Evolutionary conservation across 1,284 basidiomycete species (phyloP).

Genomic region (Trametes pubescens): DNA sequence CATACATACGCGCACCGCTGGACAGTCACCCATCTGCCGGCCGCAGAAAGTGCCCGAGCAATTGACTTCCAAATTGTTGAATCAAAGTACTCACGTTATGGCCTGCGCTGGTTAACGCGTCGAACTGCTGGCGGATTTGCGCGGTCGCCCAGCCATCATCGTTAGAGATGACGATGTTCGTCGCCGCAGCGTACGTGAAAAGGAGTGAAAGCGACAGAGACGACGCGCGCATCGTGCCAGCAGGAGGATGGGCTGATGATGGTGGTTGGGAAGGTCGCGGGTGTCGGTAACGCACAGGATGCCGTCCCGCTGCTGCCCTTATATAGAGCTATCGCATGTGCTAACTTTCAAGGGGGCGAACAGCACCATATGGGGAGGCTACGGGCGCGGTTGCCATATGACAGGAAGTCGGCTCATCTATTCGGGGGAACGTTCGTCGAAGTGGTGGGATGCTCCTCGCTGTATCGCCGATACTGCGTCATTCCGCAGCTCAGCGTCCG

Average conservation of each 20-base stretch:
- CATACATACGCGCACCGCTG: too few relatives aligned
- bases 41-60: too few relatives aligned
- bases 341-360: background rate
- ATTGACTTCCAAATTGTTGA: too few relatives aligned
- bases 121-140: constrained; percentile 50
- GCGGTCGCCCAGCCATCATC: constrained; percentile 54
- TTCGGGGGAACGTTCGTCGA: constrained; percentile 8
- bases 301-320: background rate
- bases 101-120: constrained; percentile 45
- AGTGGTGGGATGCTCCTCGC: constrained; percentile 1
- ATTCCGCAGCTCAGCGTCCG: background rate
- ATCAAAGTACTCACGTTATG: constrained; percentile 43
- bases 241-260: constrained; percentile 1
- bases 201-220: constrained; percentile 16
- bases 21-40: too few relatives aligned
- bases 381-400: constrained; percentile 8
- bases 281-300: background rate
- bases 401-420: constrained; percentile 12
- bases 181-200: constrained; percentile 17
- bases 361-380: background rate
- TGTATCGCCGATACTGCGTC: constrained; percentile 5
- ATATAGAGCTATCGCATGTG: constrained; percentile 2
- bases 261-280: background rate
- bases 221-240: constrained; percentile 17
- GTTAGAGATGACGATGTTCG: constrained; percentile 43